Conservation (phyloP, 2,329 filamentous ascomycete species). For the Sporothrix brunneoviolacea region DNA sequence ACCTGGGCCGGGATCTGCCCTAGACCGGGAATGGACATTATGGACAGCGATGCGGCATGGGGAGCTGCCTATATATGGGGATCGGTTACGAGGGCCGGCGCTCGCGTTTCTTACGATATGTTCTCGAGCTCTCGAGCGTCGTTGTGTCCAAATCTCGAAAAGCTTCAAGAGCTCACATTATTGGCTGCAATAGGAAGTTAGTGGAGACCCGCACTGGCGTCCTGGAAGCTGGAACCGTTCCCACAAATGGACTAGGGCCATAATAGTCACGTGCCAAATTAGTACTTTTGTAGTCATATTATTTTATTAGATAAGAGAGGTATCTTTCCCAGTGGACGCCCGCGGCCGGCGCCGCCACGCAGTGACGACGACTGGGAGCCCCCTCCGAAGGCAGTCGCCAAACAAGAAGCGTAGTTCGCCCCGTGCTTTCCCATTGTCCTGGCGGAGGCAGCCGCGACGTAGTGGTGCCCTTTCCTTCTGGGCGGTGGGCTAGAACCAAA, state of each 20-base stretch:
- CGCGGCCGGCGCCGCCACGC: conserved; percentile 2
- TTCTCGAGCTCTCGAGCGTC: too few relatives aligned
- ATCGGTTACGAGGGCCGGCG: too few relatives aligned
- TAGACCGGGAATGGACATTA: conserved; percentile 68
- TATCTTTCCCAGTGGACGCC: background rate
- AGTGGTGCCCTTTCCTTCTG: background rate
- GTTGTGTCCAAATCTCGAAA: too few relatives aligned
- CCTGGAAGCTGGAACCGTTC: too few relatives aligned
- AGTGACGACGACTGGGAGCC: background rate
- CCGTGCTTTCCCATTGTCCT: too few relatives aligned
- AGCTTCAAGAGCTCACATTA: too few relatives aligned
- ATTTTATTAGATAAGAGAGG: background rate
- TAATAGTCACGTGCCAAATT: conserved; percentile 1
- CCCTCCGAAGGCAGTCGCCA: too few relatives aligned
- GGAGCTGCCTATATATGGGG: background rate
- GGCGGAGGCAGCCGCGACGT: conserved; percentile 5
- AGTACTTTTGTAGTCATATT: background rate
- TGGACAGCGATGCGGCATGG: conserved; percentile 1
- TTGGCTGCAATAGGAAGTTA: too few relatives aligned
- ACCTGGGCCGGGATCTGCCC: conserved; percentile 60
- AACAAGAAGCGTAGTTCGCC: too few relatives aligned
- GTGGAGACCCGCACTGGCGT: too few relatives aligned
- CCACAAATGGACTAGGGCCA: too few relatives aligned
- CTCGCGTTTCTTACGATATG: too few relatives aligned
- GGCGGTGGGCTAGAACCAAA: background rate